Evolutionary conservation across 2,329 filamentous ascomycete genomes (phyloP), one percentile per base, ranked within the genome.

Genomic region (Lanzia echinophila): DNA sequence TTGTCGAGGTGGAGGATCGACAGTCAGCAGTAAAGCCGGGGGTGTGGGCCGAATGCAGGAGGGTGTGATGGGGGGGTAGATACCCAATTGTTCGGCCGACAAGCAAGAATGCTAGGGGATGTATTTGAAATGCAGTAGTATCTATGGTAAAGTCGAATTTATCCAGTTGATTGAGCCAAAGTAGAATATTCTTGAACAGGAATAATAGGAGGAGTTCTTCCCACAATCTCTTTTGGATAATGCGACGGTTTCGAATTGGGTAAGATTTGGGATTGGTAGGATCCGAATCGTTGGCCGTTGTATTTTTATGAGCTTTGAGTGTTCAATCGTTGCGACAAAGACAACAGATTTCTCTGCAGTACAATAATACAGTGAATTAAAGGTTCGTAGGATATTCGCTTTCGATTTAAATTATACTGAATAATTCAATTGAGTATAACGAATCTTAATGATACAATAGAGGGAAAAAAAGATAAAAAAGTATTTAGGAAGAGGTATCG

Each of bases 21-120:
- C 58, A 58, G 59, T 53, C 56, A 59, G 60, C 56, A 62, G 54
- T 20, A 28, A 45, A 44, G n/a, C 41, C 43, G 42, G 56, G 46
- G 51, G 41, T 57, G 47, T 56, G 51, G 41, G 63, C 62, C 64
- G 65, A 59, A 54, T 62, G 60, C 62, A 61, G 60, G 63, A 56
- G 52, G 33, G 53, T 49, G 49, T 39, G 33, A 53, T 50, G 47
- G 36, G 50, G 42, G 33, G 32, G 19, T 32, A n/a, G 17, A 38
- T 45, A 43, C 36, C 44, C 36, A 41, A 31, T 20, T 34, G 32
- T 15, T 43, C 39, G 24, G 33, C 22, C 12, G 50, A 32, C 34
- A 28, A 31, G 33, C 13, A n/a, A 33, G 24, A 12, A 24, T 42
- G 55, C 54, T 43, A n/a, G 38, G 19, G 50, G 36, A 45, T 54